These are phyloP conservation scores for Phialocephala sp. DNA, from an alignment of 2,329 filamentous ascomycete species.

Conservation along the genomic window DNA sequence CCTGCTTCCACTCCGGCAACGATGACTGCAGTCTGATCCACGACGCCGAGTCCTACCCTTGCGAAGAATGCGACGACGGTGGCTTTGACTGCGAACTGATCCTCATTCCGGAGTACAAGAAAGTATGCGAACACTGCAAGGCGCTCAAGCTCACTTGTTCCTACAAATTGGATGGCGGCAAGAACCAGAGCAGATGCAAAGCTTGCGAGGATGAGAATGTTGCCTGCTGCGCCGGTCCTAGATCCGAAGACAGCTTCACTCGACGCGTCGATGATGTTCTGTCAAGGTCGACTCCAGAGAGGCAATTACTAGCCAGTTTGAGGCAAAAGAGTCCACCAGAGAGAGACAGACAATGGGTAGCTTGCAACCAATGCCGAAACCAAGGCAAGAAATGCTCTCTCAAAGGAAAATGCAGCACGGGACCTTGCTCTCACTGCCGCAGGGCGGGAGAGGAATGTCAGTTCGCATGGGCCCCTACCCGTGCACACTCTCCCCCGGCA, in stretches of 20 bases:
- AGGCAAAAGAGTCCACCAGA: conserved; percentile 1
- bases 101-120: conserved; percentile 30
- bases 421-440: conserved; percentile 33
- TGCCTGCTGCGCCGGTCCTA: conserved; percentile 32
- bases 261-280: conserved; percentile 11
- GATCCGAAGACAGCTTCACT: conserved; percentile 4
- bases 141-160: conserved; percentile 29
- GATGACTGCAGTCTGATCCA: conserved; percentile 38
- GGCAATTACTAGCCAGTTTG: neutral
- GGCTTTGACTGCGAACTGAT: conserved; percentile 35
- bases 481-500: neutral
- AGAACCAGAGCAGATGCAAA: conserved; percentile 30
- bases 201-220: conserved; percentile 28
- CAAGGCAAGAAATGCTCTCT: conserved; percentile 13
- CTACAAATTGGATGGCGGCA: conserved; percentile 31
- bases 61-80: conserved; percentile 35
- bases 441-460: conserved; percentile 27
- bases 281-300: neutral
- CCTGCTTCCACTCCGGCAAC: conserved; percentile 34
- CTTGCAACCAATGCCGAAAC: conserved; percentile 35
- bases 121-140: conserved; percentile 35
- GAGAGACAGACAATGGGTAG: conserved; percentile 19
- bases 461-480: conserved; percentile 22
- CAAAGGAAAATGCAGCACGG: conserved; percentile 5
- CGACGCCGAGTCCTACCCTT: conserved; percentile 33